Conservation (phyloP, 345 rosid species). For the Lepidium sativum region DNA sequence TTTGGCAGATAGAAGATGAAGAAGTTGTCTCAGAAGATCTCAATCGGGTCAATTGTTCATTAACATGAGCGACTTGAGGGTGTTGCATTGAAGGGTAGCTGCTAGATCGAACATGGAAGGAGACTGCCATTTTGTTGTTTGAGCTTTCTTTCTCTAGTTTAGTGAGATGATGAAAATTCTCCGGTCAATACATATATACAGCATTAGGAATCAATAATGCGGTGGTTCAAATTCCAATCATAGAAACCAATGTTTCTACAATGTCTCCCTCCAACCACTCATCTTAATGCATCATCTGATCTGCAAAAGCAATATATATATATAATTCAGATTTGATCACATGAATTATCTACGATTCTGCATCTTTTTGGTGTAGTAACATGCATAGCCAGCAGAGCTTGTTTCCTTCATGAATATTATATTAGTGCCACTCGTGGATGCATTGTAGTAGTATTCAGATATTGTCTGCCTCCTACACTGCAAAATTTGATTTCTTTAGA, state of each 20-base stretch:
- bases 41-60: conserved; percentile 29
- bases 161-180: background rate
- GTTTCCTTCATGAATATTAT: background rate
- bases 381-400: background rate
- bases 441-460: background rate
- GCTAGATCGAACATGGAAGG: conserved; percentile 40
- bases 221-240: background rate
- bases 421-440: background rate
- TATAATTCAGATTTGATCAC: conserved; percentile 1
- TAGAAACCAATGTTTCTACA: conserved; percentile 4
- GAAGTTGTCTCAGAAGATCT: conserved; percentile 27
- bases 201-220: background rate
- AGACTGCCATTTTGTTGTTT: conserved; percentile 32
- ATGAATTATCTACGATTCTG: background rate
- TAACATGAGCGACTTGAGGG: conserved; percentile 29
- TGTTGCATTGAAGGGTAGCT: conserved; percentile 39
- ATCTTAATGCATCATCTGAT: background rate
- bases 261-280: conserved; percentile 12
- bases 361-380: background rate
- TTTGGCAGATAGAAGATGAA: conserved; percentile 14
- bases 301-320: background rate
- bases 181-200: conserved; percentile 5
- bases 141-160: background rate
- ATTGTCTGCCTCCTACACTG: conserved; percentile 10
- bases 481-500: background rate